Base-by-base conservation (phyloP, 768 basidiomycete species). In the Pleurotus sapidus region DNA sequence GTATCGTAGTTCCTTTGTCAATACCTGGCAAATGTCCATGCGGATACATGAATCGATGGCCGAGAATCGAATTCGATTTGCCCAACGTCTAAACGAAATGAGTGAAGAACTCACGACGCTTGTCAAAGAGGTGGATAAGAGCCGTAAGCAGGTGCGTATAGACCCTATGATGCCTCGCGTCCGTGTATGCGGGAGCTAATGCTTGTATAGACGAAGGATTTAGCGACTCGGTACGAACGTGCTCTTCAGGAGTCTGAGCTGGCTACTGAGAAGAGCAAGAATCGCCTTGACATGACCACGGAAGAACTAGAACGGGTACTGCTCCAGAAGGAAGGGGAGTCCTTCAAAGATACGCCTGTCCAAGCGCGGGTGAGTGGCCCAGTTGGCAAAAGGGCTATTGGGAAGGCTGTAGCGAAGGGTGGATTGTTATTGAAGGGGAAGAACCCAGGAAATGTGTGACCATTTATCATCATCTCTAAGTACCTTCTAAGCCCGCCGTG, bases 231-330 rank as follows among this genome's bases (percentile, higher is more conserved):
- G 57, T 94, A 95, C 67, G 97, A 99, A 69, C 84, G 90, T 48
- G 83, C 86, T 14, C 74, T 98, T 25, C 87, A 90, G 65, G 97
- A 99, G 58, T 90, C 93, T 17, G 95, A 98, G 70, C 68, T 79
- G 18, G 70, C 81, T 34, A 94, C 93, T 57, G 96, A 98, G 54
- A 98, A 97, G 74, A 84, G 87, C 68, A 95, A 95, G 71, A 72
- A 78, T 48, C 86, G 95, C 2, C 82, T 97, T 56, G 96, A 98
- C 62, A 71, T 88, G 0, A 88, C 92, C 0, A 95, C 93, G 0
- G 97, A 98, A 72, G 97, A 98, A 67, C 78, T 98, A 37, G 96
- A 97, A 68, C 87, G 95, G 20, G 79, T 98, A 11, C 76, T 99
- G 2, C 75, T 98, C 7, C 88, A 93, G 70, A 98, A 98, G 70